Conservation (phyloP, 2,329 filamentous ascomycete species). For the Penicillium sp. region DNA sequence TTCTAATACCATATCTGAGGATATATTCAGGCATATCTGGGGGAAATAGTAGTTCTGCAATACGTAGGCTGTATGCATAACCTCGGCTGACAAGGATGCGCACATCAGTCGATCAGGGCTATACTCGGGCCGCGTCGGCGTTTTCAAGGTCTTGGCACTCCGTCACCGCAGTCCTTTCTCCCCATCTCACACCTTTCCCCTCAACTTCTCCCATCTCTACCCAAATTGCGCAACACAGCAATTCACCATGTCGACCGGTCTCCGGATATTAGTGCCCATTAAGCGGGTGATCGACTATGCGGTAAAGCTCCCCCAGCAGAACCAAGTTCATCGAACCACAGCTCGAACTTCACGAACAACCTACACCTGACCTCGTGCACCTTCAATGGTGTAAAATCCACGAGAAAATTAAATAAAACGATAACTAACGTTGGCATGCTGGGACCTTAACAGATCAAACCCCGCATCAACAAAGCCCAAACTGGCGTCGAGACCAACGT, state of each 20-base stretch:
- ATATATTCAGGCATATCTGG: not conserved
- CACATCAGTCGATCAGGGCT: constrained; percentile 23
- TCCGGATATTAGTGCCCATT: constrained; percentile 76
- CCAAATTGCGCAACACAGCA: constrained; percentile 4
- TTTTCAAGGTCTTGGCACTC: constrained; percentile 32
- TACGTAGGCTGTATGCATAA: constrained; percentile 19
- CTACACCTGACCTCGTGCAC: not conserved
- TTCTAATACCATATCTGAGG: not conserved
- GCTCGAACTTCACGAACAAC: not conserved
- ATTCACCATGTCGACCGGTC: constrained; percentile 47
- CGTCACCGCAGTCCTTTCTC: constrained; percentile 25
- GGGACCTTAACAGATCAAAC: constrained; percentile 58
- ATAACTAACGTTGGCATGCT: not conserved
- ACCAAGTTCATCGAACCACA: constrained; percentile 2
- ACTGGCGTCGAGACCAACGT: constrained; percentile 91
- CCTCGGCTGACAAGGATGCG: constrained; percentile 30
- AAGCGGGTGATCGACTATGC: constrained; percentile 88
- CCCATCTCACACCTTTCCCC: constrained; percentile 11
- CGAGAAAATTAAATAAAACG: not conserved
- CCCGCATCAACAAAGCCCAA: constrained; percentile 68
- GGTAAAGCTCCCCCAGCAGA: constrained; percentile 49
- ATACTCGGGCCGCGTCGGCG: constrained; percentile 36
- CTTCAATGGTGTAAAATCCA: not conserved
- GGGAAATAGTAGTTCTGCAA: not conserved
- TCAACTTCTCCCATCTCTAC: constrained; percentile 9